A percentile compares a stretch with the other conserved stretches of the same genome.
These are phyloP conservation scores for Pyrenophora teres DNA, from an alignment of 2,329 filamentous ascomycete genomes.

Conservation along the genomic window DNA sequence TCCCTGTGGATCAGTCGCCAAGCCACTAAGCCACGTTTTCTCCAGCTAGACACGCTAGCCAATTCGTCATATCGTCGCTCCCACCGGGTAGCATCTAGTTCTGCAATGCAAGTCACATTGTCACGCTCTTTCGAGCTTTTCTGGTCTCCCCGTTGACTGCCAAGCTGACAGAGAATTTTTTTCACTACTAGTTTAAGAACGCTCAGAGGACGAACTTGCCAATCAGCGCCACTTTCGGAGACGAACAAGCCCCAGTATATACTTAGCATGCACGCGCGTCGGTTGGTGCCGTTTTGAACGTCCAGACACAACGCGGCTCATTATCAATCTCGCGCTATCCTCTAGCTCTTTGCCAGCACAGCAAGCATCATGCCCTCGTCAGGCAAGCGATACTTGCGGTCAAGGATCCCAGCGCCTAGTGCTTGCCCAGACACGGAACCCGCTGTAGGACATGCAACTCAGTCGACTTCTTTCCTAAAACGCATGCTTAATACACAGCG, in stretches of 20 bases:
- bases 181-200: neutral
- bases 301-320: neutral
- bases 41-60: neutral
- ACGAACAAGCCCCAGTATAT: neutral
- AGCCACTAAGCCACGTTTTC: neutral
- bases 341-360: slow-evolving; percentile 6
- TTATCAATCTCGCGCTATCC: slow-evolving; percentile 4
- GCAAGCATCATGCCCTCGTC: neutral
- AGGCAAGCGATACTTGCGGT: neutral
- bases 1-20: neutral
- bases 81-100: neutral
- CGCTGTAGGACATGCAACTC: neutral
- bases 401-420: neutral
- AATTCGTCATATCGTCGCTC: too few species aligned
- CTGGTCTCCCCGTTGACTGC: neutral
- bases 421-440: neutral
- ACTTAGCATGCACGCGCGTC: neutral
- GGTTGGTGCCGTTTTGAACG: neutral
- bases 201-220: neutral
- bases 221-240: slow-evolving; percentile 7
- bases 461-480: neutral
- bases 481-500: neutral
- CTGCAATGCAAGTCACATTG: neutral
- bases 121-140: neutral
- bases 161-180: neutral